phyloP scores from a whole-genome alignment of 1,284 basidiomycete genomes.

The Moesziomyces parantarcticus region DNA sequence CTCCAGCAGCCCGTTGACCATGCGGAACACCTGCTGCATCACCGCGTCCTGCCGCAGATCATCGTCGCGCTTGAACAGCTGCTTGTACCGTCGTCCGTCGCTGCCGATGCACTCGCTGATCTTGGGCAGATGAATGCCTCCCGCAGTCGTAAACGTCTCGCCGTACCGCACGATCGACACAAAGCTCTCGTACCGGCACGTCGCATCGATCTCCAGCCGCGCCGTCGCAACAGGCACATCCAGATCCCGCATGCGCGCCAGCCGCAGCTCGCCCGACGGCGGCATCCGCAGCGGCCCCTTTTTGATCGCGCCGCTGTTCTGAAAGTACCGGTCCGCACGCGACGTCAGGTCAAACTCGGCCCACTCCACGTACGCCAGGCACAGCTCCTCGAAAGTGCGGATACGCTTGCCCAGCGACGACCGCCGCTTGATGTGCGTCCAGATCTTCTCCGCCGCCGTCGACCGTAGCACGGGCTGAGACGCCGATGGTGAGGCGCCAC shows the following conservation, averaged over 20 bases:
- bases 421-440: constrained; percentile 74
- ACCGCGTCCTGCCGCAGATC: constrained; percentile 96
- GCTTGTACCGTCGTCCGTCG: constrained; percentile 78
- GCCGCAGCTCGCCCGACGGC: constrained; percentile 30
- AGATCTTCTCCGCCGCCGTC: constrained; percentile 77
- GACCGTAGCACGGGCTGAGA: constrained; percentile 70
- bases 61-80: constrained; percentile 92
- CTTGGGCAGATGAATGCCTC: constrained; percentile 86
- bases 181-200: constrained; percentile 72
- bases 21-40: constrained; percentile 96
- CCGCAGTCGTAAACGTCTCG: constrained; percentile 75
- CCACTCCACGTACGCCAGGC: constrained; percentile 83
- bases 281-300: constrained; percentile 44
- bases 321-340: constrained; percentile 36
- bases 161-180: constrained; percentile 75
- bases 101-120: constrained; percentile 79
- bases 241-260: constrained; percentile 35
- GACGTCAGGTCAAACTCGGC: constrained; percentile 74
- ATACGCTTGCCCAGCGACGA: constrained; percentile 70
- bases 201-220: constrained; percentile 78
- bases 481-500: constrained; percentile 5
- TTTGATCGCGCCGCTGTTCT: constrained; percentile 33
- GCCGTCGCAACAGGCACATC: constrained; percentile 79
- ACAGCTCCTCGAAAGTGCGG: constrained; percentile 76
- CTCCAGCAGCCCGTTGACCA: constrained; percentile 83